Evolutionary conservation across 2,329 filamentous ascomycete genomes (phyloP).

Genomic region (Helotiales sp.): DNA sequence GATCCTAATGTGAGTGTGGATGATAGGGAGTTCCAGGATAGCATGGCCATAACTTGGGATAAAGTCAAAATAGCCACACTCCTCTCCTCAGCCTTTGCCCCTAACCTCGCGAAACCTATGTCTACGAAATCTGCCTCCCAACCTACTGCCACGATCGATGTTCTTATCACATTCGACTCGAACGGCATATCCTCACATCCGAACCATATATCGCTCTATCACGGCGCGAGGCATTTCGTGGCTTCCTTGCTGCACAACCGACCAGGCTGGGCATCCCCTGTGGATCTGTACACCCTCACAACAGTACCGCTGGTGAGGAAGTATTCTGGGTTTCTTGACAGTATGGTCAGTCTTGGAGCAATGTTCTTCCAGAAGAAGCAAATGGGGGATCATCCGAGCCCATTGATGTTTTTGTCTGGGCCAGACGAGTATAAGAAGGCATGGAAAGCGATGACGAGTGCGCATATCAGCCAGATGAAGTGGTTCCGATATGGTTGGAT

Average conservation of each 20-base stretch:
- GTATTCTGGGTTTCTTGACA: constrained; percentile 77
- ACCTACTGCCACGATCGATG: constrained; percentile 45
- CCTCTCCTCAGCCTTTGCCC: constrained; percentile 72
- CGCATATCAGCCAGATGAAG: constrained; percentile 94
- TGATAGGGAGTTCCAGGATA: constrained; percentile 74
- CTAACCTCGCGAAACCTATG: constrained; percentile 49
- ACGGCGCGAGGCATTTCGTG: constrained; percentile 76
- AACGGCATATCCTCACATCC: constrained; percentile 82
- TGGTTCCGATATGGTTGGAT: constrained; percentile 99
- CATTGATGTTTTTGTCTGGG: constrained; percentile 71
- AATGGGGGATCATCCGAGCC: constrained; percentile 52
- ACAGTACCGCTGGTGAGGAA: constrained; percentile 75
- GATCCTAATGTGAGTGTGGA: constrained; percentile 9
- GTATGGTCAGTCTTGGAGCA: constrained; percentile 65
- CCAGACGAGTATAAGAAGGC: constrained; percentile 65
- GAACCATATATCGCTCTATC: constrained; percentile 88
- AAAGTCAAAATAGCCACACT: constrained; percentile 67
- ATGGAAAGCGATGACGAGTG: constrained; percentile 83
- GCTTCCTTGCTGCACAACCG: constrained; percentile 62
- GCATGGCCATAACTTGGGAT: constrained; percentile 81
- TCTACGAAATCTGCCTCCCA: constrained; percentile 34
- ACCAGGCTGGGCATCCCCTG: constrained; percentile 66
- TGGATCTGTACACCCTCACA: constrained; percentile 83
- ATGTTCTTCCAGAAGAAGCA: constrained; percentile 45
- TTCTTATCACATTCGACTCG: constrained; percentile 87